phyloP scores from a whole-genome alignment of 805 yeast species.

The Candida tammaniensis region DNA sequence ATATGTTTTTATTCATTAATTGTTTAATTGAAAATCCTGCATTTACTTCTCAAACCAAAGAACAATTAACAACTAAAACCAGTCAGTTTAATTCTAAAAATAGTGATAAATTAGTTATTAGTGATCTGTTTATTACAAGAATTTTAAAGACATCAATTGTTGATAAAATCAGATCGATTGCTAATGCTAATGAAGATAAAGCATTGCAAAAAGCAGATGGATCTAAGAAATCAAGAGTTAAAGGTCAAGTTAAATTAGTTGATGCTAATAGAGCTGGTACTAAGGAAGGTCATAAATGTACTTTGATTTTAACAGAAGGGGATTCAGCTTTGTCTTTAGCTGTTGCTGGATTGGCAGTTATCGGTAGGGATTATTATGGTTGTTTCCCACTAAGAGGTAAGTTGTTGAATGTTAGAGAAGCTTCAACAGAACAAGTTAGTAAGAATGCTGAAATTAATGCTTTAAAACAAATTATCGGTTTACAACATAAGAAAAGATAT shows the following conservation, averaged over 20 bases:
- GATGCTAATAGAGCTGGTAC: slow-evolving; percentile 98
- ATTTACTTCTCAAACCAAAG: slow-evolving; percentile 96
- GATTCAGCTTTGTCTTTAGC: slow-evolving; percentile 94
- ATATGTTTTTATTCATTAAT: slow-evolving; percentile 87
- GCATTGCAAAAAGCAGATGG: slow-evolving; percentile 91
- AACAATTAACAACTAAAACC: slow-evolving; percentile 85
- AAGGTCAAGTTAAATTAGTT: slow-evolving; percentile 84
- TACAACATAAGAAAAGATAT: slow-evolving; percentile 87
- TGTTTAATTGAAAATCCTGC: slow-evolving; percentile 96
- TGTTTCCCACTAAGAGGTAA: slow-evolving; percentile 96
- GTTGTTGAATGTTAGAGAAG: slow-evolving; percentile 92
- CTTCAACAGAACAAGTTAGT: slow-evolving; percentile 90
- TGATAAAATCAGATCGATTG: slow-evolving; percentile 79
- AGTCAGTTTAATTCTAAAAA: slow-evolving; percentile 83
- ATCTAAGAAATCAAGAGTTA: slow-evolving; percentile 73
- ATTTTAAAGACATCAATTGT: slow-evolving; percentile 61
- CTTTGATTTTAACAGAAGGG: slow-evolving; percentile 93
- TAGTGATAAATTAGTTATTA: slow-evolving; percentile 54
- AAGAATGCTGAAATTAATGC: slow-evolving; percentile 95
- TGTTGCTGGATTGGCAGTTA: slow-evolving; percentile 88
- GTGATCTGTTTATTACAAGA: slow-evolving; percentile 72
- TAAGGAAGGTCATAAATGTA: slow-evolving; percentile 85
- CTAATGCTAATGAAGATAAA: slow-evolving; percentile 84
- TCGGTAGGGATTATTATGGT: slow-evolving; percentile 93
- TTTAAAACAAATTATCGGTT: slow-evolving; percentile 89